Evolutionary conservation across 768 basidiomycete genomes (phyloP).

Genomic region (Boletus sp.): DNA sequence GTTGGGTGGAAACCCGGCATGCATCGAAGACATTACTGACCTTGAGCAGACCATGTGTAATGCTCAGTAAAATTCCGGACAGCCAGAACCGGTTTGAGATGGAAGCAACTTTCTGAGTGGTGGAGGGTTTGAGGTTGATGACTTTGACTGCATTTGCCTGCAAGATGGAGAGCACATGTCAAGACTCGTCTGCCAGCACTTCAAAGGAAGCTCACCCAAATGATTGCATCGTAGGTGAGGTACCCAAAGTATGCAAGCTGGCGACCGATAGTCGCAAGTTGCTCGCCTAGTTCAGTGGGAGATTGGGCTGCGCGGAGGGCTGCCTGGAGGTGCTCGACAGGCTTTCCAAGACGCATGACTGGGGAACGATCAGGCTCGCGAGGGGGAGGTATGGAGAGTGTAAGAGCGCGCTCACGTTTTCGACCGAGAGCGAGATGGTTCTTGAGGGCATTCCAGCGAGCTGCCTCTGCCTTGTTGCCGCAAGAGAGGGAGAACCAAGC

Average conservation of each 20-base stretch:
- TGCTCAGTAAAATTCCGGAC: slow-evolving; percentile 77
- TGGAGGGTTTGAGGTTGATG: slow-evolving; percentile 55
- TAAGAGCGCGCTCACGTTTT: slow-evolving; percentile 54
- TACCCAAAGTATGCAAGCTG: slow-evolving; percentile 91
- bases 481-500: slow-evolving; percentile 75
- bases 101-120: slow-evolving; percentile 56
- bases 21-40: slow-evolving; percentile 31
- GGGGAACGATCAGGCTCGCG: slow-evolving; percentile 1
- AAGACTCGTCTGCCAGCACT: neutral
- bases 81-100: slow-evolving; percentile 85
- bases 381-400: neutral
- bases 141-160: slow-evolving; percentile 70
- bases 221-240: slow-evolving; percentile 73
- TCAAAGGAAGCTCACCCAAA: slow-evolving; percentile 63
- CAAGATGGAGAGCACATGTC: neutral
- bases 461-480: slow-evolving; percentile 68
- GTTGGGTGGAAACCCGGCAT: neutral
- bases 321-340: slow-evolving; percentile 89
- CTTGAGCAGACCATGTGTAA: slow-evolving; percentile 68
- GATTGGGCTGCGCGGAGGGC: slow-evolving; percentile 69
- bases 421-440: slow-evolving; percentile 77
- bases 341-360: slow-evolving; percentile 95
- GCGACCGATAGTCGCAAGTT: slow-evolving; percentile 72
- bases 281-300: slow-evolving; percentile 59
- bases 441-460: slow-evolving; percentile 83